A percentile compares a stretch with the other conserved stretches of the same genome.
These are phyloP conservation scores for Dentiscutata heterogama DNA, from an alignment of 371 early-diverging fungal genomes.

Conservation along the genomic window DNA sequence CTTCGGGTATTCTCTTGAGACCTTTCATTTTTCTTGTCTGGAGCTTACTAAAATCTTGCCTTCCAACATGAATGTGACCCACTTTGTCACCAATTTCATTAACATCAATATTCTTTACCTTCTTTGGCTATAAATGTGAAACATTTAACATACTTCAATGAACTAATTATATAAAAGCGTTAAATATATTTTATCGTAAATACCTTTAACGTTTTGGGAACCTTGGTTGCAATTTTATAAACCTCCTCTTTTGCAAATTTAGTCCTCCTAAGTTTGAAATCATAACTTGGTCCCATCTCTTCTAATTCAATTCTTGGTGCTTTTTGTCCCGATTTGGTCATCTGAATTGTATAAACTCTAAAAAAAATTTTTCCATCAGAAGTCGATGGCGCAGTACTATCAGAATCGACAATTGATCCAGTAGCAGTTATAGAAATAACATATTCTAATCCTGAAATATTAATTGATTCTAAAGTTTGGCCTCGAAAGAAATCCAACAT, in stretches of 20 bases:
- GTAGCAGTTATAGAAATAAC: slow-evolving; percentile 86
- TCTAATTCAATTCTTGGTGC: slow-evolving; percentile 92
- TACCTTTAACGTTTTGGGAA: slow-evolving; percentile 91
- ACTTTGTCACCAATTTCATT: slow-evolving; percentile 93
- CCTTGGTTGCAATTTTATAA: slow-evolving; percentile 82
- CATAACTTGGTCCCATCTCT: slow-evolving; percentile 95
- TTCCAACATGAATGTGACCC: slow-evolving; percentile 93
- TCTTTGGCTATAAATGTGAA: slow-evolving; percentile 69
- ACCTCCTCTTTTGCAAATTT: slow-evolving; percentile 79
- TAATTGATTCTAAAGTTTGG: slow-evolving; percentile 73
- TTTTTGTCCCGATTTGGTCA: slow-evolving; percentile 88
- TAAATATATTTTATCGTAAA: neutral
- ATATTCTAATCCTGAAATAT: slow-evolving; percentile 91
- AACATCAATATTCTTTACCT: slow-evolving; percentile 91
- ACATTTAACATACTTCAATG: neutral
- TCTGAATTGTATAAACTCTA: slow-evolving; percentile 80
- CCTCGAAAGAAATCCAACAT: slow-evolving; percentile 95
- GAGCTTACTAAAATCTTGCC: slow-evolving; percentile 90
- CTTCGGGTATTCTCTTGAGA: slow-evolving; percentile 69
- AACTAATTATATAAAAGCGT: neutral
- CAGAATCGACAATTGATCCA: slow-evolving; percentile 49
- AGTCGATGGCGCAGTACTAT: slow-evolving; percentile 43
- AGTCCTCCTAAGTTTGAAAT: slow-evolving; percentile 83
- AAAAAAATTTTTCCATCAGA: slow-evolving; percentile 73
- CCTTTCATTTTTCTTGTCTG: slow-evolving; percentile 99